phyloP scores from a whole-genome alignment of 768 basidiomycete genomes.

The Epithele typhae region DNA sequence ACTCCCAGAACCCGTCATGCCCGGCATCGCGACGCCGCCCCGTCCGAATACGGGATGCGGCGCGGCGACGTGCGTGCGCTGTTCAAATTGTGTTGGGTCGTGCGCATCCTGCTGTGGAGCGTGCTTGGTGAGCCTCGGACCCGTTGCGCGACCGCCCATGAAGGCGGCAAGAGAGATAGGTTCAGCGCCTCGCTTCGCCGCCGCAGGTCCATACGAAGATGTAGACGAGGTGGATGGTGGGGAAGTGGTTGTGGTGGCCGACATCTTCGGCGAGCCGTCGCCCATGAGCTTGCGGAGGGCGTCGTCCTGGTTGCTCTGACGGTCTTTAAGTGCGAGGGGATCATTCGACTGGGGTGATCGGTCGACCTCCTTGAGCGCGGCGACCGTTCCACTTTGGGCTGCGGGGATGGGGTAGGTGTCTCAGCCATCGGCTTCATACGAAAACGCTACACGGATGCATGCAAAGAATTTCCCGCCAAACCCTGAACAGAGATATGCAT shows the following conservation, averaged over 20 bases:
- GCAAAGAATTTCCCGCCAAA: too few species aligned
- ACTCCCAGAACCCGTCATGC: constrained; percentile 40
- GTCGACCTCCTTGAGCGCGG: constrained; percentile 22
- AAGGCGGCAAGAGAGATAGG: constrained; percentile 75
- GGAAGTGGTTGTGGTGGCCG: background rate
- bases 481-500: too few species aligned
- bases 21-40: constrained; percentile 74
- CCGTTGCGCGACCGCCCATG: constrained; percentile 74
- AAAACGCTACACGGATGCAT: too few species aligned
- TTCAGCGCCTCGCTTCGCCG: constrained; percentile 24
- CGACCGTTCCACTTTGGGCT: constrained; percentile 23
- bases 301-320: constrained; percentile 40
- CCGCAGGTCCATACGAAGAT: background rate
- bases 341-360: constrained; percentile 15
- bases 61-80: constrained; percentile 40
- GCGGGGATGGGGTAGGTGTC: background rate
- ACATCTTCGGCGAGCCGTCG: background rate
- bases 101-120: constrained; percentile 67
- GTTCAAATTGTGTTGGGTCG: constrained; percentile 64
- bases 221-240: constrained; percentile 2
- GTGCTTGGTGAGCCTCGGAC: constrained; percentile 68
- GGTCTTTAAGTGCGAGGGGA: constrained; percentile 28
- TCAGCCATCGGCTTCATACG: too few species aligned
- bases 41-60: constrained; percentile 77
- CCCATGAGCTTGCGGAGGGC: constrained; percentile 45